Base-by-base conservation (phyloP, 208 protist species). In the Willaertia magna region DNA sequence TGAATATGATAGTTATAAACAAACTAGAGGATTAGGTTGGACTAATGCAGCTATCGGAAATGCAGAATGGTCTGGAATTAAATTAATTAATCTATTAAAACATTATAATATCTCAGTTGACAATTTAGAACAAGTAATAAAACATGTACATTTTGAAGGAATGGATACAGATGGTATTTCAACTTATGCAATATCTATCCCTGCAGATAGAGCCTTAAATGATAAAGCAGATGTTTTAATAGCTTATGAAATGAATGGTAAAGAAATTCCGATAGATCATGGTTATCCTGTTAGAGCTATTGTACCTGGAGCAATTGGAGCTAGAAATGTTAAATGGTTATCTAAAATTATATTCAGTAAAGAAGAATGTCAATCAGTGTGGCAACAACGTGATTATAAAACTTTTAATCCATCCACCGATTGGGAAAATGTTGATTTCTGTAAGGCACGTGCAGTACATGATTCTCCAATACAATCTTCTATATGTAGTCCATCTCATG, bases 341-440 rank as follows among this genome's bases (percentile, higher is more conserved):
- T 79, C 87, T 49, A 87, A 86, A 14, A 90, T 95, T 30, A 84
- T 84, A 20, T 74, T 92, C n/a, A 76, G 86, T 51, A 61, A 89
- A 7, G 83, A 89, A 44, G 93, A 96, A 84, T 87, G 89, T 44
- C 52, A 91, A 30, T 87, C 86, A 7, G 79, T 91, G 30, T 96
- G 92, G 92, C 93, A 96, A 89, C 89, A 93, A 85, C 90, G 93
- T 40, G 93, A 95, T 86, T 96, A 96, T 91, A 96, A 96, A 87
- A 90, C 85, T 79, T 93, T 94, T 82, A 85, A 87, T 30, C 90
- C 93, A 4, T 91, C 87, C 40, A 86, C 91, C n/a, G 90, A 93
- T 61, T 89, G 89, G 48, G 84, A 93, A 11, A 88, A 89, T 49
- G 49, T 46, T 39, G 84, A 89, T 79, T 86, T 52, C 1, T 86